Evolutionary conservation across 768 basidiomycete genomes (phyloP).

Genomic region (Kwoniella dendrophila): DNA sequence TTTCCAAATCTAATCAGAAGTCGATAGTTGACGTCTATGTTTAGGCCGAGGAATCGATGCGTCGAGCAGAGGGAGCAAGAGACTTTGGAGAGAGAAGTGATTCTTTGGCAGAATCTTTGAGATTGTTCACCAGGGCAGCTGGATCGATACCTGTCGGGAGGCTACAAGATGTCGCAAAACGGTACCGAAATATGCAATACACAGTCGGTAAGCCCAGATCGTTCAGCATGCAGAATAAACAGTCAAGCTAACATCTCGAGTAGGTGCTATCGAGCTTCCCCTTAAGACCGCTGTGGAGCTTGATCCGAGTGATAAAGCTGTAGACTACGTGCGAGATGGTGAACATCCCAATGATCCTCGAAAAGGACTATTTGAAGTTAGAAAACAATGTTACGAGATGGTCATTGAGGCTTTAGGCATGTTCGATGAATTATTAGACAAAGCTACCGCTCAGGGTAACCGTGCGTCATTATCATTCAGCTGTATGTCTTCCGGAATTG

Average conservation of each 20-base stretch:
- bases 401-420: constrained; percentile 77
- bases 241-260: not conserved
- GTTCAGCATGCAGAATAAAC: not conserved
- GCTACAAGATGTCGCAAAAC: constrained; percentile 80
- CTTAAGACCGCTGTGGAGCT: constrained; percentile 76
- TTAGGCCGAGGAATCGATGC: constrained; percentile 89
- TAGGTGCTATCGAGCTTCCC: constrained; percentile 83
- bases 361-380: constrained; percentile 63
- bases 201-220: constrained; percentile 66
- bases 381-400: constrained; percentile 77
- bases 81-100: constrained; percentile 74
- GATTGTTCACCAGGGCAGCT: constrained; percentile 85
- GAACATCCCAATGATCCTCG: constrained; percentile 66
- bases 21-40: constrained; percentile 1
- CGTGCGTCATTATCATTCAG: constrained; percentile 15
- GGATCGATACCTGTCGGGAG: constrained; percentile 80
- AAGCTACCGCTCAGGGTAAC: constrained; percentile 55
- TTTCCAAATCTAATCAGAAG: not conserved
- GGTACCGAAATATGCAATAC: constrained; percentile 82
- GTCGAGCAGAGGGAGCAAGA: constrained; percentile 80
- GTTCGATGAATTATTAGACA: constrained; percentile 67
- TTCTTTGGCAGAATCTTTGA: constrained; percentile 80
- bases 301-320: constrained; percentile 69
- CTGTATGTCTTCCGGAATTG: not conserved
- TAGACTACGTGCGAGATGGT: constrained; percentile 69